These are phyloP conservation scores for Agrocybe praecox DNA, from an alignment of 768 basidiomycete genomes.

Conservation along the genomic window DNA sequence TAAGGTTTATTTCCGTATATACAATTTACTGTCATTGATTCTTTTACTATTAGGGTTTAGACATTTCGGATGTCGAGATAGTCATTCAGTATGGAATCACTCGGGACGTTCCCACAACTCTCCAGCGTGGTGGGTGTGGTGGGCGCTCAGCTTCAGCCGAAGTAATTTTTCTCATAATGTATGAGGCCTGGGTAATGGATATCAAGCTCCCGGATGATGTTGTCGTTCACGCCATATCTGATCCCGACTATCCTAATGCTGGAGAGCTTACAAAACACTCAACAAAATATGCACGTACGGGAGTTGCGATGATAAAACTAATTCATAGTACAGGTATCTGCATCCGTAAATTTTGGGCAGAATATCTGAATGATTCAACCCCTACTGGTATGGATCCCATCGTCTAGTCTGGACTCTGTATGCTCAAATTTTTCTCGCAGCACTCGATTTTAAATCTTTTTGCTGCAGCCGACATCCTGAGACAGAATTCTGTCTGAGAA, in stretches of 20 bases:
- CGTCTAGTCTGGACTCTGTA: background rate
- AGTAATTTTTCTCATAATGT: no score
- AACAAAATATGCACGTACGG: constrained; percentile 9
- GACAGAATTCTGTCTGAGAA: no score
- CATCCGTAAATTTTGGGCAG: constrained; percentile 7
- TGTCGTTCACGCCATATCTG: no score
- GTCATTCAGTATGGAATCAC: no score
- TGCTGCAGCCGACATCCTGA: constrained; percentile 10
- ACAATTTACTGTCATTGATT: background rate
- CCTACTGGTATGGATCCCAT: background rate
- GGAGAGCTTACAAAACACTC: constrained; percentile 5
- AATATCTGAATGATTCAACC: constrained; percentile 14
- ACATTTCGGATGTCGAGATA: no score
- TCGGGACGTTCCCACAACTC: no score
- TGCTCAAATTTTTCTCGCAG: background rate
- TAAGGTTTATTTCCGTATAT: constrained; percentile 3
- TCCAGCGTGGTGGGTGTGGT: no score
- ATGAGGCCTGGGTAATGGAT: no score
- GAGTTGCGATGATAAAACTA: background rate
- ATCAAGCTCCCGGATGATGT: no score
- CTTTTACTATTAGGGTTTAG: constrained; percentile 4
- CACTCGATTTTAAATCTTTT: background rate
- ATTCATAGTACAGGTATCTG: background rate
- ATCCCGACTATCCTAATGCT: background rate
- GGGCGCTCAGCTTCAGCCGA: no score